phyloP scores from a whole-genome alignment of 2,329 filamentous ascomycete species.

The Cordyceps tenuipes region DNA sequence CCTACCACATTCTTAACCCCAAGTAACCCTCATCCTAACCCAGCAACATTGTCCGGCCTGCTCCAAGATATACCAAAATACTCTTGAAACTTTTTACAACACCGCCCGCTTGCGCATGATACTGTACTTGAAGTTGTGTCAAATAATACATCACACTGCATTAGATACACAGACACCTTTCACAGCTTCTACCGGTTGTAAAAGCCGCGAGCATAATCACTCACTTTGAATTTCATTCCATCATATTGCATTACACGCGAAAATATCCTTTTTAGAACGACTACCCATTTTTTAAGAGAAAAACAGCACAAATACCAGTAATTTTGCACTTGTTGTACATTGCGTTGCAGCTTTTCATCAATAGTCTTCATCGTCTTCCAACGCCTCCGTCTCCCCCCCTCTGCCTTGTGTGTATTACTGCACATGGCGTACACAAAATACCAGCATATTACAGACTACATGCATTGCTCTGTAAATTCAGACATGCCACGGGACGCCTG shows the following conservation, averaged over 20 bases:
- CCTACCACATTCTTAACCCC: too few relatives aligned
- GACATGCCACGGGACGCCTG: neutral
- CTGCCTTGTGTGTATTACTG: neutral
- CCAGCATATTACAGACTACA: neutral
- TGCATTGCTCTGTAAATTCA: neutral
- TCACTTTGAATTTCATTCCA: too few relatives aligned
- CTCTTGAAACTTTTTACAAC: neutral
- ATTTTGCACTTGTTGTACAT: slow-evolving; percentile 11
- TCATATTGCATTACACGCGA: neutral
- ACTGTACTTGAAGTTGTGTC: neutral
- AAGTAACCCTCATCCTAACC: too few relatives aligned
- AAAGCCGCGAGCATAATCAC: neutral
- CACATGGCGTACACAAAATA: neutral
- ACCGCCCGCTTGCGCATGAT: neutral
- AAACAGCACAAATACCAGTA: neutral
- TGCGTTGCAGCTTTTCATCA: slow-evolving; percentile 10
- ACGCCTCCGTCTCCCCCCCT: neutral
- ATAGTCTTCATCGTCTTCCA: neutral
- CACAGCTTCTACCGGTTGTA: neutral
- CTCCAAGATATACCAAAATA: neutral
- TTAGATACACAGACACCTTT: neutral
- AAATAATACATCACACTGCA: neutral
- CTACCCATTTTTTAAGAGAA: neutral
- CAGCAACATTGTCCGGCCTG: too few relatives aligned
- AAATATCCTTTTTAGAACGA: neutral